A percentile compares a stretch with the other conserved stretches of the same genome.
Conservation (phyloP, 257 asterid species). For the Rhazya stricta region DNA sequence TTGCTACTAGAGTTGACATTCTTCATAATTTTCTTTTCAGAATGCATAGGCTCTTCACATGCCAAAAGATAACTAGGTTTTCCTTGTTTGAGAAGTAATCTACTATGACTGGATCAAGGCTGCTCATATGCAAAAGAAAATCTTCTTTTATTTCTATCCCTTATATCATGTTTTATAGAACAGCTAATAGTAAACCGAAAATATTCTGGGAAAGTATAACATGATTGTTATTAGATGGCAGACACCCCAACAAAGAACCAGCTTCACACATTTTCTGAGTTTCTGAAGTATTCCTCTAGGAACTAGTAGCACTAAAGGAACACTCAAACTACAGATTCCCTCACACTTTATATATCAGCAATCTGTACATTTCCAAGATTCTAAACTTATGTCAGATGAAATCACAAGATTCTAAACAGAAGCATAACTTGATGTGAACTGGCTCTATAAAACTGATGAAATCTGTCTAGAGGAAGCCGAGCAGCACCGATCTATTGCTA, state of each 20-base stretch:
- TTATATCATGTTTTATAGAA: neutral
- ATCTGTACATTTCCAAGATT: constrained; percentile 1
- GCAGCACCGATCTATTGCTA: neutral
- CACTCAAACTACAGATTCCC: neutral
- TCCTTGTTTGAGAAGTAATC: neutral
- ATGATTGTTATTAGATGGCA: neutral
- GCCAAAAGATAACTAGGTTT: neutral
- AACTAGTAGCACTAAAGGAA: neutral
- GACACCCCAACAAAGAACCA: neutral
- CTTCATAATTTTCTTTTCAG: neutral
- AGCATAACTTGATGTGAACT: neutral
- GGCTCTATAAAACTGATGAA: neutral
- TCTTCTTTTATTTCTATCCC: neutral
- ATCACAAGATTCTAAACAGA: neutral
- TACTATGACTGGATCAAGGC: neutral
- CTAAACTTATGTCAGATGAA: neutral
- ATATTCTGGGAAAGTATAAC: neutral
- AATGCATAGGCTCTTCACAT: neutral
- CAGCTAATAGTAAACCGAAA: neutral
- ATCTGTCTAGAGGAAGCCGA: neutral
- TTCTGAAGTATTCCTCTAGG: neutral
- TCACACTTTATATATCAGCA: constrained; percentile 2
- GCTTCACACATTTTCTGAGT: neutral
- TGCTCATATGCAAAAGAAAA: neutral
- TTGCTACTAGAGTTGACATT: neutral